phyloP scores from a whole-genome alignment of 2,329 filamentous ascomycete genomes.

The Capronia epimyces region DNA sequence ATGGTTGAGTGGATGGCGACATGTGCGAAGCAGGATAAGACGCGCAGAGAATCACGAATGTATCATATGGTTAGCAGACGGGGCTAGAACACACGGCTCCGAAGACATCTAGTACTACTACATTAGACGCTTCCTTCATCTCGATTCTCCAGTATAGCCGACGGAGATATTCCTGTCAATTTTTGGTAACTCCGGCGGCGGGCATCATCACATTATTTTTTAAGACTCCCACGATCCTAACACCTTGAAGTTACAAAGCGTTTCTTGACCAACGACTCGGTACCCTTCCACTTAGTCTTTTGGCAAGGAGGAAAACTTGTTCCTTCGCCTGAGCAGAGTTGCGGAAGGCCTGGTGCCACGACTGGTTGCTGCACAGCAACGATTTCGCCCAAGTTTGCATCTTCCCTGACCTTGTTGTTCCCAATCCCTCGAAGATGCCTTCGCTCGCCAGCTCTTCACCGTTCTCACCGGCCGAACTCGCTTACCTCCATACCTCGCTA shows the following conservation, averaged over 20 bases:
- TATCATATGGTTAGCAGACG: constrained; percentile 2
- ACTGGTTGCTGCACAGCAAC: neutral
- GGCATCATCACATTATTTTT: neutral
- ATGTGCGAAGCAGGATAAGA: neutral
- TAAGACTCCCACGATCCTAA: too few species aligned
- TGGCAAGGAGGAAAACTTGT: too few species aligned
- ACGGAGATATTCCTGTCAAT: neutral
- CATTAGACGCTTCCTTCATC: neutral
- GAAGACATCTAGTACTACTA: neutral
- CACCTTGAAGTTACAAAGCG: too few species aligned
- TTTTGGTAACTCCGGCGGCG: neutral
- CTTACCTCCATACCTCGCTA: constrained; percentile 87
- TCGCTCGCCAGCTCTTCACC: constrained; percentile 42
- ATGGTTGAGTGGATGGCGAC: constrained; percentile 6
- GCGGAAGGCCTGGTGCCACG: neutral
- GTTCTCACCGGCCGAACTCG: constrained; percentile 91
- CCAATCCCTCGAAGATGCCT: constrained; percentile 8
- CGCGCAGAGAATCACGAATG: neutral
- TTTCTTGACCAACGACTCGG: too few species aligned
- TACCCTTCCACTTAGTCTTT: too few species aligned
- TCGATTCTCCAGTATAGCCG: neutral
- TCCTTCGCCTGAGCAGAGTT: too few species aligned
- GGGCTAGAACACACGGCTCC: neutral
- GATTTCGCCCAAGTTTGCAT: neutral
- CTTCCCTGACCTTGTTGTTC: neutral